Conservation (phyloP, 768 basidiomycete genomes). For the Paxillus ammoniavirescens region DNA sequence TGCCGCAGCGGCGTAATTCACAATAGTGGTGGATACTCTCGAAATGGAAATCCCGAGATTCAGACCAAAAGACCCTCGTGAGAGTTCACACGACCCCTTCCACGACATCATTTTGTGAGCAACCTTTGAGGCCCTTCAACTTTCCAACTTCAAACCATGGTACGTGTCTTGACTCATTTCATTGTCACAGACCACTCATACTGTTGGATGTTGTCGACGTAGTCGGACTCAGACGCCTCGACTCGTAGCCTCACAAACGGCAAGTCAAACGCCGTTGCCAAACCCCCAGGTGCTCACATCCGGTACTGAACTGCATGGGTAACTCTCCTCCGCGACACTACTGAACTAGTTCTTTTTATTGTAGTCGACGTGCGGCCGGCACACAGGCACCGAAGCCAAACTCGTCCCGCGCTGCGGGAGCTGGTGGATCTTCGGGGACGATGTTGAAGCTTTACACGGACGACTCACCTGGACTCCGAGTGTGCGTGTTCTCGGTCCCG, state of each 20-base stretch:
- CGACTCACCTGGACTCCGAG: slow-evolving; percentile 94
- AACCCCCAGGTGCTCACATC: slow-evolving; percentile 79
- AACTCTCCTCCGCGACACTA: not conserved
- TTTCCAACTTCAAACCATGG: slow-evolving; percentile 26
- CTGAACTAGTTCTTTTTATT: not conserved
- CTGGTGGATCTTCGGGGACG: slow-evolving; percentile 95
- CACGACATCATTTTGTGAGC: slow-evolving; percentile 18
- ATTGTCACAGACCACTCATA: not conserved
- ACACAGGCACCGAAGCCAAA: slow-evolving; percentile 72
- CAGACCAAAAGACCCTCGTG: not conserved
- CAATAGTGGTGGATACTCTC: not conserved
- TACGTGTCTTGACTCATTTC: slow-evolving; percentile 15
- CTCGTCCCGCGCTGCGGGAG: slow-evolving; percentile 87
- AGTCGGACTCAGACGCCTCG: slow-evolving; percentile 83
- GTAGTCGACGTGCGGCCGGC: slow-evolving; percentile 72
- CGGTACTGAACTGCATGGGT: slow-evolving; percentile 46
- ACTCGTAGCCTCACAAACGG: slow-evolving; percentile 41
- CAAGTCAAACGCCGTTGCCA: slow-evolving; percentile 52
- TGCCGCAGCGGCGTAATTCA: not conserved
- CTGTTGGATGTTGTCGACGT: not conserved
- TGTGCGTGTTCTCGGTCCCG: slow-evolving; percentile 58
- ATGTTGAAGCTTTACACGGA: slow-evolving; percentile 99
- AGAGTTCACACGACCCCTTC: slow-evolving; percentile 22
- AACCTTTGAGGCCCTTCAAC: slow-evolving; percentile 5
- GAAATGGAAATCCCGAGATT: slow-evolving; percentile 19